Evolutionary conservation across 768 basidiomycete genomes (phyloP).

Genomic region (Atractiella rhizophila): DNA sequence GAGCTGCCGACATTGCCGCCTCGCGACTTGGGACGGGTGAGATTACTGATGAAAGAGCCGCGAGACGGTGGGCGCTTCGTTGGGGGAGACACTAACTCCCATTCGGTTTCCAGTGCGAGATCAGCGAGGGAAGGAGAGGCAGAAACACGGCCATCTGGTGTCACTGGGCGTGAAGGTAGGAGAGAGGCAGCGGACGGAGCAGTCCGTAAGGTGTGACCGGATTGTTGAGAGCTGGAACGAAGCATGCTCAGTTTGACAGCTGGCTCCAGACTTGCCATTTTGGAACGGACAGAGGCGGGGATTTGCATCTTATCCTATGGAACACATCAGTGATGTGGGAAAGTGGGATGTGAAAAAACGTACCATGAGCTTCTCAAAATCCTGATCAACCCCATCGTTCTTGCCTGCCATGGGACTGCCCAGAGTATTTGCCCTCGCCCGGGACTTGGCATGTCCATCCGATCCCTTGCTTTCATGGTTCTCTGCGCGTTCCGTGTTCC

Average conservation of each 20-base stretch:
- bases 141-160: conserved; percentile 1
- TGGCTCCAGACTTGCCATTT: conserved; percentile 53
- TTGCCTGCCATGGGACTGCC: too few species aligned
- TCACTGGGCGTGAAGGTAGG: conserved; percentile 1
- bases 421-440: too few species aligned
- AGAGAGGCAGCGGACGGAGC: conserved; percentile 11
- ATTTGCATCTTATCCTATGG: conserved; percentile 68
- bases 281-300: conserved; percentile 46
- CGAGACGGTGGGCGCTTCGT: too few species aligned
- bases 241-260: conserved; percentile 79
- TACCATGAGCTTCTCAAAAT: conserved; percentile 60
- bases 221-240: conserved; percentile 48
- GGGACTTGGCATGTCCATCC: too few species aligned
- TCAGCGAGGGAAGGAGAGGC: conserved; percentile 22
- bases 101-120: too few species aligned
- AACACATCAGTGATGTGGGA: conserved; percentile 1
- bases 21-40: conserved; percentile 21
- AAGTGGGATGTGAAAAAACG: conserved; percentile 16
- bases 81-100: too few species aligned
- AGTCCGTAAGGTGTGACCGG: conserved; percentile 21
- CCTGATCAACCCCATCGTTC: conserved; percentile 32
- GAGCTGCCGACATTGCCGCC: conserved; percentile 20
- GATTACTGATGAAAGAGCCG: not conserved
- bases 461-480: too few species aligned
- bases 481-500: too few species aligned